A percentile compares a stretch with the other conserved stretches of the same genome.
Evolutionary conservation across 306 rosid genomes (phyloP).

Genomic region (Potentilla sterilis): DNA sequence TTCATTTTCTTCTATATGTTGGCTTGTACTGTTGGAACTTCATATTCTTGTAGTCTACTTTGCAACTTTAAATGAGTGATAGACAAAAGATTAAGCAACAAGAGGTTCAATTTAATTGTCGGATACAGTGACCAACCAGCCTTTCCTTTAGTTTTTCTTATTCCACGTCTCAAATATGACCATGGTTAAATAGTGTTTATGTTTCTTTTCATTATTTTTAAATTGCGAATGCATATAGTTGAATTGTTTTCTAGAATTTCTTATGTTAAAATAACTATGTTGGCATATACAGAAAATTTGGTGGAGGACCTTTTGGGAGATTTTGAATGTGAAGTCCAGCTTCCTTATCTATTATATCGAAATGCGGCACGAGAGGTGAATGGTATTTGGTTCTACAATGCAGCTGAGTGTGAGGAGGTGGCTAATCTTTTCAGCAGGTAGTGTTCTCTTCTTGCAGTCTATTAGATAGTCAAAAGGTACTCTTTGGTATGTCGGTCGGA

Average conservation of each 20-base stretch:
- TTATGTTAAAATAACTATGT: neutral
- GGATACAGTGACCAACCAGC: neutral
- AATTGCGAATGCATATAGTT: neutral
- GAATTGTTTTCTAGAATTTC: neutral
- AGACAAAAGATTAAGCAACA: neutral
- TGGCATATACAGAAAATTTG: slow-evolving; percentile 60
- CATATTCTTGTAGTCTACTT: neutral
- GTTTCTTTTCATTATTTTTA: neutral
- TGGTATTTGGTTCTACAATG: slow-evolving; percentile 94
- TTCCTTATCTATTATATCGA: slow-evolving; percentile 80
- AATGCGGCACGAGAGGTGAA: slow-evolving; percentile 89
- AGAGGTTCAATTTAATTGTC: neutral
- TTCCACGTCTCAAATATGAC: neutral
- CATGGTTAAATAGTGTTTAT: neutral
- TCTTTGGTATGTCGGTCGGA: neutral
- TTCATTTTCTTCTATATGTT: no score
- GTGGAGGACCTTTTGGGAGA: slow-evolving; percentile 91
- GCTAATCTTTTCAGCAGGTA: slow-evolving; percentile 84
- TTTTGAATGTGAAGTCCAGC: slow-evolving; percentile 84
- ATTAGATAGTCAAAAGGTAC: neutral
- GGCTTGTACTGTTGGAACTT: no score
- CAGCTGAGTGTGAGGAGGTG: slow-evolving; percentile 88
- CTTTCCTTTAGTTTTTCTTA: neutral
- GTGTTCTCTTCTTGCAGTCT: neutral
- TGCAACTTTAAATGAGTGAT: neutral